Percentiles rank a stretch among this genome's conserved stretches.
Evolutionary conservation across 306 rosid genomes (phyloP).

Genomic region (Calophaca sinica): DNA sequence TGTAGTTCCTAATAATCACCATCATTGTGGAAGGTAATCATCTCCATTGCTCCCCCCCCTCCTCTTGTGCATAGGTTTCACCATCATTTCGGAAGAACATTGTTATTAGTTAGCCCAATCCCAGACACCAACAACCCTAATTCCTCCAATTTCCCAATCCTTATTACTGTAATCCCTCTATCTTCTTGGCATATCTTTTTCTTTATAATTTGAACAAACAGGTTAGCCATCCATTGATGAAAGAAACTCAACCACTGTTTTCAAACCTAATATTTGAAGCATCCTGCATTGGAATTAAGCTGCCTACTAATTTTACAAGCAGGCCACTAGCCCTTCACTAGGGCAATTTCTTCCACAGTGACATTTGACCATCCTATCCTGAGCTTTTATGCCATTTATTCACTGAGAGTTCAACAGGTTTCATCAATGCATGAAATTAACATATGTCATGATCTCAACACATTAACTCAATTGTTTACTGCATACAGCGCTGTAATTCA

Average conservation of each 20-base stretch:
- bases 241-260: neutral
- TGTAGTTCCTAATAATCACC: no score
- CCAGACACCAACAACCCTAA: neutral
- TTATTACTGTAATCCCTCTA: neutral
- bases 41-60: neutral
- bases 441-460: neutral
- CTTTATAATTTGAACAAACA: neutral
- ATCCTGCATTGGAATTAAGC: neutral
- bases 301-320: neutral
- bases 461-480: neutral
- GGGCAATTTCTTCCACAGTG: conserved; percentile 18
- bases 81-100: neutral
- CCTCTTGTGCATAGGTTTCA: neutral
- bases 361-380: neutral
- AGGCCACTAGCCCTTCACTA: conserved; percentile 6
- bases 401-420: no score
- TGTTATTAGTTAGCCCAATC: no score
- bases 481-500: neutral
- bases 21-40: no score
- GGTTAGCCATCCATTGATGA: neutral
- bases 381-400: no score
- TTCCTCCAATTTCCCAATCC: conserved; percentile 4
- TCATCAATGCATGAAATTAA: neutral
- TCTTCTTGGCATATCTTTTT: neutral
- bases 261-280: neutral